These are phyloP conservation scores for Metschnikowia santaceciliae DNA, from an alignment of 805 yeast genomes.

Conservation along the genomic window DNA sequence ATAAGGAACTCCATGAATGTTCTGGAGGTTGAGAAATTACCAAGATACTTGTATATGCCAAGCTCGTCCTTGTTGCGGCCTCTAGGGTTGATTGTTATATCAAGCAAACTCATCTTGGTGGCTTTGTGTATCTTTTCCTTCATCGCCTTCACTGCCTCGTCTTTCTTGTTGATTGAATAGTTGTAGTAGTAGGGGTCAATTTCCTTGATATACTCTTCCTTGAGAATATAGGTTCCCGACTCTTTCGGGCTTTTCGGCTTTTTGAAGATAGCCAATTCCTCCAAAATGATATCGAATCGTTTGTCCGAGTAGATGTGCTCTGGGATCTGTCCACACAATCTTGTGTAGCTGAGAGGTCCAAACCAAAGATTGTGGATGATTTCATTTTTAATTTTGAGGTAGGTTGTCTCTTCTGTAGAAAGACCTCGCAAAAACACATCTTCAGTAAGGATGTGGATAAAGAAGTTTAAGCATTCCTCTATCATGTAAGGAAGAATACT, in stretches of 20 bases:
- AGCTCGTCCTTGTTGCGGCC: constrained; percentile 27
- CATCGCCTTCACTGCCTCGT: constrained; percentile 69
- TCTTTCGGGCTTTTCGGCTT: constrained; percentile 35
- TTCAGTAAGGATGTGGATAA: constrained; percentile 68
- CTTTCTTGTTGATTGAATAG: constrained; percentile 71
- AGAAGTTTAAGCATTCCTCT: constrained; percentile 71
- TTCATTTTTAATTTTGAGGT: constrained; percentile 56
- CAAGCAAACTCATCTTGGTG: constrained; percentile 35
- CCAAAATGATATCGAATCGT: constrained; percentile 55
- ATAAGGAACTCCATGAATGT: constrained; percentile 53
- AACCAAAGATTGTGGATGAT: constrained; percentile 83
- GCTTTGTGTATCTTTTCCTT: constrained; percentile 47
- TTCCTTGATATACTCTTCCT: constrained; percentile 31
- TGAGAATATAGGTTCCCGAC: constrained; percentile 34
- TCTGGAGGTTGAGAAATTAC: constrained; percentile 48
- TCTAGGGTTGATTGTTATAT: constrained; percentile 57
- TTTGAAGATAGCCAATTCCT: constrained; percentile 29
- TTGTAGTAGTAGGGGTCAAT: constrained; percentile 72
- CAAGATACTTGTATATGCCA: constrained; percentile 42
- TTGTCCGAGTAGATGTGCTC: constrained; percentile 74
- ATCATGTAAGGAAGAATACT: constrained; percentile 58
- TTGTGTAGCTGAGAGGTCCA: constrained; percentile 66
- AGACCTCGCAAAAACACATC: constrained; percentile 53
- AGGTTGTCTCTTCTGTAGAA: constrained; percentile 45
- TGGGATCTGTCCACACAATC: constrained; percentile 63